phyloP scores from a whole-genome alignment of 1,284 basidiomycete genomes.

The Pisolithus thermaeus region DNA sequence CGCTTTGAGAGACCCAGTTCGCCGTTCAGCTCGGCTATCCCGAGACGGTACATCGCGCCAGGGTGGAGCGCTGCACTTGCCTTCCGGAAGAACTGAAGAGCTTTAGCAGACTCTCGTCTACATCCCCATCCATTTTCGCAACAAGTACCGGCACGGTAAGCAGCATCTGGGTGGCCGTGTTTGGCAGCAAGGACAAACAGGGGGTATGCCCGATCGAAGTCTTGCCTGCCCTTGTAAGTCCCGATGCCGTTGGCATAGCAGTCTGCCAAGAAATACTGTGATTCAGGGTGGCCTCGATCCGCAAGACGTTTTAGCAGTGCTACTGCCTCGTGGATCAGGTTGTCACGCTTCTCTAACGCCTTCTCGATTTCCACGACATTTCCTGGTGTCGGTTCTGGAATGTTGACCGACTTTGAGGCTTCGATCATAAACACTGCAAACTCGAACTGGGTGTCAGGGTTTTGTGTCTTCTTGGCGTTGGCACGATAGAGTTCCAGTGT shows the following conservation, averaged over 20 bases:
- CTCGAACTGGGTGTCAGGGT: slow-evolving; percentile 96
- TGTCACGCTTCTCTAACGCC: slow-evolving; percentile 77
- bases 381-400: slow-evolving; percentile 58
- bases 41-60: slow-evolving; percentile 94
- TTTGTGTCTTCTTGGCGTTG: slow-evolving; percentile 98
- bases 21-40: slow-evolving; percentile 94
- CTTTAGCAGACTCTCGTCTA: slow-evolving; percentile 86
- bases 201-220: slow-evolving; percentile 96
- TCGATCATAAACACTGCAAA: slow-evolving; percentile 99
- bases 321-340: slow-evolving; percentile 83
- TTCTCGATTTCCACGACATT: slow-evolving; percentile 79
- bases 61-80: slow-evolving; percentile 89
- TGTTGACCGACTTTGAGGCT: slow-evolving; percentile 81
- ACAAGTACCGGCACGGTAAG: slow-evolving; percentile 94
- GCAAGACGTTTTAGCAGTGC: slow-evolving; percentile 85
- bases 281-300: slow-evolving; percentile 88
- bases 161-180: slow-evolving; percentile 96
- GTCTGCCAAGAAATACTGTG: slow-evolving; percentile 96
- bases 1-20: slow-evolving; percentile 84
- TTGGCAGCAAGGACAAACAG: slow-evolving; percentile 96
- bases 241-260: slow-evolving; percentile 97
- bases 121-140: slow-evolving; percentile 99
- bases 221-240: slow-evolving; percentile 82
- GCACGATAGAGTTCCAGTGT: slow-evolving; percentile 95
- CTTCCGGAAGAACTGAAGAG: slow-evolving; percentile 91